Base-by-base conservation (phyloP, 169 alveolate genomes). In the Cytauxzoon felis region DNA sequence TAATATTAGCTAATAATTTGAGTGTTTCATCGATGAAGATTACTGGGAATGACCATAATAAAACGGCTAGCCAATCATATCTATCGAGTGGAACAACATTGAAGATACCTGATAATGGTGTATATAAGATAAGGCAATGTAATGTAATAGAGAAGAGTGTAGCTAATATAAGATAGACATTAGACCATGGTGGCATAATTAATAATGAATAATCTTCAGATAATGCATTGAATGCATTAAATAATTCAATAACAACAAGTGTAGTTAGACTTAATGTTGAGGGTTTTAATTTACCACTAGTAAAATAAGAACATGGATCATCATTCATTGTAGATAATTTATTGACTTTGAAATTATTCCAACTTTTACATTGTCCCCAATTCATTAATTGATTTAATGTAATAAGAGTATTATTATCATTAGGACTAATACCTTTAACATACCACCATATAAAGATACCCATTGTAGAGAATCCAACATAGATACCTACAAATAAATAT, bases 391-490 rank as follows among this genome's bases (percentile, higher is more conserved):
- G 96, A 30, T 69, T 67, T 57, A 89, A 87, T 18, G 94, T 65
- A 40, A 97, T 94, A 29, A 92, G 87, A n/a, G 98, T 92, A 80
- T 97, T 98, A 0, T 92, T 92, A 73, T 96, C 99, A 36, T 87
- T 78, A 8, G 92, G 91, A 48, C 92, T 94, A 34, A 90, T 87
- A 38, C 92, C 96, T 58, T 79, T 78, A 64, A 92, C 70, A 78
- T 87, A 97, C 96, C 96, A 97, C 87, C 93, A 93, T 3, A 96
- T 88, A 80, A 96, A 97, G 45, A 96, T 93, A n/a, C 98, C 98
- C 8, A 95, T 98, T 1, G 99, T 95, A 13, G 99, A 98, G 6
- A 92, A 42, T 27, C 99, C 99, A 3, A 97, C 99, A 76, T 97
- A 97, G 27, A 93, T 63, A 8, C 99, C 99, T 50, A 97, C 92